Base-by-base conservation (phyloP, 129 eudicot genomes). In the Chrysanthemum makinoi region DNA sequence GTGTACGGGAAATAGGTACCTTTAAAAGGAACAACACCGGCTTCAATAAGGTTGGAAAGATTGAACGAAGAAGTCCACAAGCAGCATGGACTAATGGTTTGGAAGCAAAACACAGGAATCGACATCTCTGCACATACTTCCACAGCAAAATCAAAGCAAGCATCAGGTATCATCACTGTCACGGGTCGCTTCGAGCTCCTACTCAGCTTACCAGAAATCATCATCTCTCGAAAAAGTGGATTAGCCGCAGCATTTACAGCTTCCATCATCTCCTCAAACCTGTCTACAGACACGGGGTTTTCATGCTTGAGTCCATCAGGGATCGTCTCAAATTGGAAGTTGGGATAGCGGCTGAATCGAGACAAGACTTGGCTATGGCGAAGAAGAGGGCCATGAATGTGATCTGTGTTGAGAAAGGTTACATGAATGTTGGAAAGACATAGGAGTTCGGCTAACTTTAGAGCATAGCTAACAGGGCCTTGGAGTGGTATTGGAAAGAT, bases 401-500 rank as follows among this genome's bases (percentile, higher is more conserved):
- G 57, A 30, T 65, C 51, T 13, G 91, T 77, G 85, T 44, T 58
- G 70, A 89, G 70, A 68, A 89, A 83, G 58, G 96, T 89, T 66
- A 89, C 70, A 6, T 59, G 78, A 33, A 88, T 52, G 63, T 75
- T 69, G 15, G 81, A 18, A 64, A 81, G 81, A 65, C 83, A 80
- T 3, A 86, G 68, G n/a, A 83, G 85, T 74, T 86, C 83, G 30
- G 87, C 87, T 16, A 86, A 69, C 52, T 86, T 83, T 15, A 83
- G 81, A 79, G 77, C 81, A 63, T 79, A 83, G 66, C 83, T 86
- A 15, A 86, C 80, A 3, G 83, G 87, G 28, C 91, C 87, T 65
- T 86, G 91, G 19, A 83, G 65, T 2, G 91, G 91, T 7, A 83
- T 47, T 3, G 91, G 88, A 73, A 86, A 86, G 75, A 86, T 75